A percentile compares a stretch with the other conserved stretches of the same genome.
These are phyloP conservation scores for Scutellaria baicalensis DNA, from an alignment of 257 asterid species.

Conservation along the genomic window DNA sequence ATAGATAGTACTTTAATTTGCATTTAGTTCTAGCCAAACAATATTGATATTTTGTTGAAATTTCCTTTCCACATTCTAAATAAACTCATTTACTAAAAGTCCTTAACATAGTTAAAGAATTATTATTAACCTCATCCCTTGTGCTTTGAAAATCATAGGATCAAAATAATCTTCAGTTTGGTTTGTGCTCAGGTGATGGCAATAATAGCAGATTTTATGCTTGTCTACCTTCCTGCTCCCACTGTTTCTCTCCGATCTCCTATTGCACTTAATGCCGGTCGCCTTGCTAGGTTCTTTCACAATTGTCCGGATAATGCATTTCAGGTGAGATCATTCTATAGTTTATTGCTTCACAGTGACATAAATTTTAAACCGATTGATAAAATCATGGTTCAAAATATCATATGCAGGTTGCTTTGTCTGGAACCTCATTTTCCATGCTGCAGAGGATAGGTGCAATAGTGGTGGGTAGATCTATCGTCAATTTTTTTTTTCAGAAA, in stretches of 20 bases:
- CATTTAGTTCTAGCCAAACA: background rate
- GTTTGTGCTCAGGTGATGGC: slow-evolving; percentile 70
- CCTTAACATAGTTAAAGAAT: background rate
- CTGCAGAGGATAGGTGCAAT: slow-evolving; percentile 84
- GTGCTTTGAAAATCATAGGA: background rate
- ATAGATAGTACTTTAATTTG: background rate
- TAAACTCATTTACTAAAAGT: background rate
- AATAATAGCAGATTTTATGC: slow-evolving; percentile 94
- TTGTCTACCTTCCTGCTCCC: slow-evolving; percentile 95
- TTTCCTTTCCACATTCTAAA: background rate
- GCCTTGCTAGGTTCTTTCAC: slow-evolving; percentile 69
- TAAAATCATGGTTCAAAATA: slow-evolving; percentile 7
- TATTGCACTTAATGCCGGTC: slow-evolving; percentile 64
- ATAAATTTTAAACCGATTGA: background rate
- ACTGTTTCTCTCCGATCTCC: slow-evolving; percentile 87
- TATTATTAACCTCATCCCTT: background rate
- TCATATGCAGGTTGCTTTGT: slow-evolving; percentile 55
- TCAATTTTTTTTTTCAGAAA: background rate
- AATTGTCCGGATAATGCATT: slow-evolving; percentile 91
- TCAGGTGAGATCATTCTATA: slow-evolving; percentile 40
- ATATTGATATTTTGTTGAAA: background rate
- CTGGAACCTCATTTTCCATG: slow-evolving; percentile 68
- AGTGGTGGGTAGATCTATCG: slow-evolving; percentile 39
- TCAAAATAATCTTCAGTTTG: slow-evolving; percentile 5
- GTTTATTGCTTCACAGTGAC: background rate